Percentiles rank a stretch among this genome's conserved stretches.
These are phyloP conservation scores for Podaxis sp. DNA, from an alignment of 768 basidiomycete species.

Conservation along the genomic window DNA sequence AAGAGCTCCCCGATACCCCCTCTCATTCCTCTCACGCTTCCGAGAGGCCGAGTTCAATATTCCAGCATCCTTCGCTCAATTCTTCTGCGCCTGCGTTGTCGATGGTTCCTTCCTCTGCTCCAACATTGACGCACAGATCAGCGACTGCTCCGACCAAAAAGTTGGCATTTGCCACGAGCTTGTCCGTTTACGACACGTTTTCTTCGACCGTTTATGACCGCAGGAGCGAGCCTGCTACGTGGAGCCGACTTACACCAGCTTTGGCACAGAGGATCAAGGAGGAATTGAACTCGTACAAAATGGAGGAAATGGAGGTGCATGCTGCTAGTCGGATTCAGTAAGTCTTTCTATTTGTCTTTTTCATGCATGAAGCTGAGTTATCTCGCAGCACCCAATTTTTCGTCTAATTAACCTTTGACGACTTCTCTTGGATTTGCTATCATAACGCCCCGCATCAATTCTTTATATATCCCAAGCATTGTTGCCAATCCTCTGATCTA, in stretches of 20 bases:
- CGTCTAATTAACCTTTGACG: slow-evolving; percentile 49
- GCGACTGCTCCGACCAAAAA: slow-evolving; percentile 69
- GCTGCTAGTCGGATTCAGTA: slow-evolving; percentile 89
- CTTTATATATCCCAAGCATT: slow-evolving; percentile 23
- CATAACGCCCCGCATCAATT: slow-evolving; percentile 20
- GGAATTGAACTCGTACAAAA: slow-evolving; percentile 97
- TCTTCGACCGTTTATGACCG: slow-evolving; percentile 88
- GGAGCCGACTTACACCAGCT: slow-evolving; percentile 92
- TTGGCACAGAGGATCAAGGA: slow-evolving; percentile 97
- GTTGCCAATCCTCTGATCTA: slow-evolving; percentile 27
- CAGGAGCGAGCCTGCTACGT: slow-evolving; percentile 93
- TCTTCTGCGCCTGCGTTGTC: slow-evolving; percentile 89
- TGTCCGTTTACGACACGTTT: slow-evolving; percentile 98
- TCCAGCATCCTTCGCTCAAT: slow-evolving; percentile 79
- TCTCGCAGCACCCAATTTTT: slow-evolving; percentile 78
- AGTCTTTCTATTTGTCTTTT: slow-evolving; percentile 30
- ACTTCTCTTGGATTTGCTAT: slow-evolving; percentile 29
- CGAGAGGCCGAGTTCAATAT: slow-evolving; percentile 53
- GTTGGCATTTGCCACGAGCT: slow-evolving; percentile 85
- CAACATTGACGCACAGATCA: slow-evolving; percentile 67
- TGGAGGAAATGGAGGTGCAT: slow-evolving; percentile 99
- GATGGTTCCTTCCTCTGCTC: slow-evolving; percentile 43
- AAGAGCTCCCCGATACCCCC: slow-evolving; percentile 30
- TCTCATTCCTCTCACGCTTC: slow-evolving; percentile 35
- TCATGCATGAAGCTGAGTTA: slow-evolving; percentile 6